Evolutionary conservation across 169 alveolate genomes (phyloP).

Genomic region (Cyclospora cayetanensis): DNA sequence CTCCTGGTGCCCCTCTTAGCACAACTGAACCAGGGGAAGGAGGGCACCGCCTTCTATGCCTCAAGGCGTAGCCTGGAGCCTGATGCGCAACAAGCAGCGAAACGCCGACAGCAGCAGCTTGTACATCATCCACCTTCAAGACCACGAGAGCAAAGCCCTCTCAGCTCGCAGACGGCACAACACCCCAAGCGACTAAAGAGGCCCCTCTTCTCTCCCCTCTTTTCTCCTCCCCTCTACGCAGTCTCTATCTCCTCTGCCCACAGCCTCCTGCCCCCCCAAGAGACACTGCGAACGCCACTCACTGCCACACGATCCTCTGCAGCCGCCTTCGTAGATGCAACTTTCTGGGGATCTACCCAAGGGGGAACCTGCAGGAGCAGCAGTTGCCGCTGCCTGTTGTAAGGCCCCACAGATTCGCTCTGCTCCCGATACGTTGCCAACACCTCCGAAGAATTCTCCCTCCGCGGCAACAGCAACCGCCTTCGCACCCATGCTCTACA

Average conservation of each 20-base stretch:
- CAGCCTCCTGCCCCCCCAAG: too few relatives aligned
- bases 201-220: too few relatives aligned
- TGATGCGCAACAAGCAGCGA: background rate
- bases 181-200: too few relatives aligned
- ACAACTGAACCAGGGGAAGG: background rate
- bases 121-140: too few relatives aligned
- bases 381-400: slow-evolving; percentile 26
- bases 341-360: slow-evolving; percentile 10
- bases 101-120: background rate
- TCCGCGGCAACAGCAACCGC: background rate
- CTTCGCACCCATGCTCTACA: slow-evolving; percentile 22
- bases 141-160: too few relatives aligned
- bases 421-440: background rate
- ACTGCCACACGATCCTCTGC: slow-evolving; percentile 18
- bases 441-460: background rate
- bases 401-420: background rate
- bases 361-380: slow-evolving; percentile 38
- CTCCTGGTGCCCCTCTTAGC: background rate
- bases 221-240: too few relatives aligned
- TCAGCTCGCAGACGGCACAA: too few relatives aligned
- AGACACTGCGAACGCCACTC: too few relatives aligned
- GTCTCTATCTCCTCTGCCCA: too few relatives aligned
- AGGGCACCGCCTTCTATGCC: slow-evolving; percentile 13
- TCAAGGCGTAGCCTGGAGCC: slow-evolving; percentile 41
- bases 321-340: background rate